phyloP scores from a whole-genome alignment of 805 yeast genomes.

The Suhomyces kilbournensis region DNA sequence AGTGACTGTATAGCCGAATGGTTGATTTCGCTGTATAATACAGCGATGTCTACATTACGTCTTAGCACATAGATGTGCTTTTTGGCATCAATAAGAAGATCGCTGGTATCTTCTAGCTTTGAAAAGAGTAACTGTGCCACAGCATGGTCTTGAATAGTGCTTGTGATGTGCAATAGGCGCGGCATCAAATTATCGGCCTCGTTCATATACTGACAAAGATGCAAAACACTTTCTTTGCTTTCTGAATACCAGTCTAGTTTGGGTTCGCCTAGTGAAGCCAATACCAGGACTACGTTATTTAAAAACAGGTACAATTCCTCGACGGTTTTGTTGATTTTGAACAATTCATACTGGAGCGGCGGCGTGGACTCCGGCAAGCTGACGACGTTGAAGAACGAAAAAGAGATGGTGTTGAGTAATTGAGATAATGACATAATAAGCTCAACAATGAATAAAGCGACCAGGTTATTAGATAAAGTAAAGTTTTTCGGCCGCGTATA shows the following conservation, averaged over 20 bases:
- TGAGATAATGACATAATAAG: not conserved
- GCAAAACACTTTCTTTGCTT: conserved; percentile 18
- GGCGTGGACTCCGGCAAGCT: not conserved
- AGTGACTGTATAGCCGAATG: conserved; percentile 22
- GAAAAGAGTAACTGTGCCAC: conserved; percentile 13
- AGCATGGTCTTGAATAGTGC: not conserved
- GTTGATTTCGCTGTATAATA: conserved; percentile 25
- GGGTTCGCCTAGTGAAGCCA: not conserved
- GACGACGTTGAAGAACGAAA: conserved; percentile 4
- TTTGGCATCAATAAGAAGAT: conserved; percentile 24
- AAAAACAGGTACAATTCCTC: conserved; percentile 28
- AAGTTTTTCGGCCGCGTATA: too few relatives aligned
- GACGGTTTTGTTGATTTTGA: conserved; percentile 25
- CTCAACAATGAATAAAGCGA: too few relatives aligned
- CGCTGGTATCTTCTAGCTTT: conserved; percentile 26
- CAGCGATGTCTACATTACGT: conserved; percentile 25
- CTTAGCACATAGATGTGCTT: conserved; percentile 18
- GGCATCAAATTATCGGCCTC: conserved; percentile 25
- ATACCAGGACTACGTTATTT: conserved; percentile 10
- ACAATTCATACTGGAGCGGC: conserved; percentile 20
- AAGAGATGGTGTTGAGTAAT: not conserved
- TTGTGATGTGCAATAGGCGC: conserved; percentile 12
- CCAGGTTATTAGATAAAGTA: too few relatives aligned
- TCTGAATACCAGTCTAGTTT: conserved; percentile 22
- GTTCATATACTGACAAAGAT: conserved; percentile 17